phyloP scores from a whole-genome alignment of 1,139 yeast genomes.

The Candida buenavistaensis region DNA sequence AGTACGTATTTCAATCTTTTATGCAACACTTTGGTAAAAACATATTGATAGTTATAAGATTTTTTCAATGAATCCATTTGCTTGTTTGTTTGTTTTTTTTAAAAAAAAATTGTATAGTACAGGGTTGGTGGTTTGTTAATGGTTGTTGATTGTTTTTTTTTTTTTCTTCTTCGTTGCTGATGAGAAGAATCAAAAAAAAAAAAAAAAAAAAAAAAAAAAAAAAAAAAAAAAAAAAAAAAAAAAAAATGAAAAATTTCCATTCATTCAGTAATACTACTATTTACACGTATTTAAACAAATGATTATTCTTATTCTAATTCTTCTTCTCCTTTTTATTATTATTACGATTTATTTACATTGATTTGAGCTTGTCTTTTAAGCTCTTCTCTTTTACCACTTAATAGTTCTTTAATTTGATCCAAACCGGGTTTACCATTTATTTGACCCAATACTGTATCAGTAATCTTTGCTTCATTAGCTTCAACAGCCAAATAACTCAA shows the following conservation, averaged over 20 bases:
- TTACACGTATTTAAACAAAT: too few relatives aligned
- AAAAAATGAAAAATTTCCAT: too few relatives aligned
- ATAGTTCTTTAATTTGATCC: constrained; percentile 41
- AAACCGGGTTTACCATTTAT: constrained; percentile 49
- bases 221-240: too few relatives aligned
- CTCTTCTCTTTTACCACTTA: constrained; percentile 38
- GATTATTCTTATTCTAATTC: not conserved
- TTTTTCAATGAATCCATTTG: too few relatives aligned
- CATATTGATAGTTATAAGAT: constrained; percentile 23
- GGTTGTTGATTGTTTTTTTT: too few relatives aligned
- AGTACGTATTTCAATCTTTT: constrained; percentile 39
- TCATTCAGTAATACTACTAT: too few relatives aligned
- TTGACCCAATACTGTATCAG: constrained; percentile 39
- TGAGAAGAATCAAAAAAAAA: too few relatives aligned
- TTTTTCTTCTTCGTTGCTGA: too few relatives aligned
- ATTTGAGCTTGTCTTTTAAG: constrained; percentile 38
- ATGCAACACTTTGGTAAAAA: constrained; percentile 32
- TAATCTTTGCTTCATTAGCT: constrained; percentile 34
- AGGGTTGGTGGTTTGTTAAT: too few relatives aligned
- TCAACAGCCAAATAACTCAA: constrained; percentile 28
- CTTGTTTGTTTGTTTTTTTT: too few relatives aligned
- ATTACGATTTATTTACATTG: constrained; percentile 25
- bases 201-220: too few relatives aligned
- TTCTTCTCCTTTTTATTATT: constrained; percentile 3
- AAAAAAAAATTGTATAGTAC: too few relatives aligned